phyloP scores from a whole-genome alignment of 345 rosid species.

The Gossypium raimondii region DNA sequence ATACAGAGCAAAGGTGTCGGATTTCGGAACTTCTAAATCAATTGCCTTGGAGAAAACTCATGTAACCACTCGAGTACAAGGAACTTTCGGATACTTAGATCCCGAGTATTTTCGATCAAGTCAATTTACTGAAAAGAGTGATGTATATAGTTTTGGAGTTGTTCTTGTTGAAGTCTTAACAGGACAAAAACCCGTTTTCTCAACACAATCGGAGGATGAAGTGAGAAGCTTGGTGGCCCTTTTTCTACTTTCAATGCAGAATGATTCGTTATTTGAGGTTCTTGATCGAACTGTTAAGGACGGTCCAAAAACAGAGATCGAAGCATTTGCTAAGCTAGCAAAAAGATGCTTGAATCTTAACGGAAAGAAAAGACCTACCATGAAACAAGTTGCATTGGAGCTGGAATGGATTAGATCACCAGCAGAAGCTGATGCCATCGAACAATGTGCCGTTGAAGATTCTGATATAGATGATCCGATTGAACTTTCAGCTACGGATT shows the following conservation, averaged over 20 bases:
- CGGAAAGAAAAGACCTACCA: not conserved
- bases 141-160: not conserved
- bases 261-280: not conserved
- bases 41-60: not conserved
- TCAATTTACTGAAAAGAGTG: not conserved
- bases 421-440: not conserved
- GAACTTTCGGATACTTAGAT: not conserved
- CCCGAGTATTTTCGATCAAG: not conserved
- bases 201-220: not conserved
- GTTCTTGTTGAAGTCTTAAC: not conserved
- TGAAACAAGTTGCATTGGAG: not conserved
- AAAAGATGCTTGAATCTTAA: not conserved
- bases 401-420: not conserved
- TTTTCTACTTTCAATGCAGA: not conserved
- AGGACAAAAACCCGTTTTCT: not conserved
- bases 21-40: not conserved
- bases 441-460: not conserved
- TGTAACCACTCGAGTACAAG: not conserved
- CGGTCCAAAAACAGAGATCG: not conserved
- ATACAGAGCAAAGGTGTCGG: not conserved
- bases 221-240: not conserved
- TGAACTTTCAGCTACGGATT: too few species aligned
- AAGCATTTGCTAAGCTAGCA: not conserved
- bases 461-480: too few species aligned
- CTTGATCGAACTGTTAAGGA: not conserved